A percentile compares a stretch with the other conserved stretches of the same genome.
Conservation (phyloP, 2,329 filamentous ascomycete genomes). For the Chaetomium globosum region DNA sequence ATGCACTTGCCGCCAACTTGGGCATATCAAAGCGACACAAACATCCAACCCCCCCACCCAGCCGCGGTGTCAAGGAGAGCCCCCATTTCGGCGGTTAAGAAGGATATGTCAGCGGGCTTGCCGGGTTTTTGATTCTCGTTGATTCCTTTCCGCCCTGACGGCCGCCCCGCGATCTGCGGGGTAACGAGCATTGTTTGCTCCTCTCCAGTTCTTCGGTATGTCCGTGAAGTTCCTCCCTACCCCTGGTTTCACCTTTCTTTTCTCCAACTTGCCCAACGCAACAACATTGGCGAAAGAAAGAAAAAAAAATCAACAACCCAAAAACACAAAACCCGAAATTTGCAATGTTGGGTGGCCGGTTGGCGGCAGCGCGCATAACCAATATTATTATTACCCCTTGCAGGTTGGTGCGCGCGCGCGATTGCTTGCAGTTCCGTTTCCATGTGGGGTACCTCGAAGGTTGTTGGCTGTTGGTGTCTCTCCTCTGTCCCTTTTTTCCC, state of each 20-base stretch:
- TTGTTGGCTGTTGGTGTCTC: background rate
- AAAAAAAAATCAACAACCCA: background rate
- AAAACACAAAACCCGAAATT: background rate
- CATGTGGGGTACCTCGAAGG: slow-evolving; percentile 17
- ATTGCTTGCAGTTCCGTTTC: slow-evolving; percentile 5
- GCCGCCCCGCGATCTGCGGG: slow-evolving; percentile 2
- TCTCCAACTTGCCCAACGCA: background rate
- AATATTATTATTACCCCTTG: background rate
- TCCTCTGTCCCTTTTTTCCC: background rate
- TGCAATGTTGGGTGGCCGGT: slow-evolving; percentile 4
- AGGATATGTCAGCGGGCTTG: background rate
- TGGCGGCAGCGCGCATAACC: slow-evolving; percentile 7
- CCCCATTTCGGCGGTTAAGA: slow-evolving; percentile 8
- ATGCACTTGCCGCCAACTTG: background rate
- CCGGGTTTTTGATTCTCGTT: background rate
- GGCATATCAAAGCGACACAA: slow-evolving; percentile 1
- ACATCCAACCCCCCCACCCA: background rate
- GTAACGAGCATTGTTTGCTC: background rate
- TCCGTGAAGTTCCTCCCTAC: background rate
- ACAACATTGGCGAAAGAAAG: background rate
- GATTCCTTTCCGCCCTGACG: background rate
- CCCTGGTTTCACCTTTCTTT: background rate
- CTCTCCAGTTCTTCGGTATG: background rate
- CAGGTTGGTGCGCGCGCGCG: background rate
- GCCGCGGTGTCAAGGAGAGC: background rate